Evolutionary conservation across 768 basidiomycete genomes (phyloP), one percentile per base, ranked within the genome.

Genomic region (Leccinum rimulosum): DNA sequence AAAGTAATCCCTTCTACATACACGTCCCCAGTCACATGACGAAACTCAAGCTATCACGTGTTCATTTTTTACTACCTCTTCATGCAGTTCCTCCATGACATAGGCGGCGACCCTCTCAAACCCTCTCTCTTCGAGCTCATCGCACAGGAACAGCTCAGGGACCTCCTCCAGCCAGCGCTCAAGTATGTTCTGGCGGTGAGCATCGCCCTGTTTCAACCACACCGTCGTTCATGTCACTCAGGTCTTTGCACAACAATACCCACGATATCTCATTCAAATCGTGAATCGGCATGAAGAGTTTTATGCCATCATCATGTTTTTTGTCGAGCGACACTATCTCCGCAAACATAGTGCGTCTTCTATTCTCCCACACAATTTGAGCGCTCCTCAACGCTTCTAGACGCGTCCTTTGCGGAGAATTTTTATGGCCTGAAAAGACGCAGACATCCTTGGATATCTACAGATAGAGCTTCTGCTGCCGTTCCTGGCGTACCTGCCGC

Each of bases 201-300:
- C 71, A 59, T 50, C 48, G 25, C 38, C 36, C 45, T 45, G 14
- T 54, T 28, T 19, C 10, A n/a, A 25, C 36, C 33, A 28, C 48
- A 15, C 25, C 3, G 8, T 33, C 4, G 14, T 53, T 25, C 51
- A 50, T 43, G 38, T 50, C n/a, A 28, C 57, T 2, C 38, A 97
- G 95, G 90, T 96, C 58, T 92, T 98, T 66, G 94, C 97, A 3
- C 95, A 98, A 78, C 81, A 88, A 57, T 90, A 98, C 71, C 97
- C 97, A 6, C 84, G 97, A 56, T 95, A 98, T 73, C 82, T 98
- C 31, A 75, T 99, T 47, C 86, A 88, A 17, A 80, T 98, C 55
- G 92, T 97, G 15, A 98, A 98, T 73, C 79, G 86, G 33, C 97
- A 99, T 78, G 97, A 99, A 72, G 95, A 98, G 72, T 93, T 97